Evolutionary conservation across 2,329 filamentous ascomycete genomes (phyloP).

Genomic region (Tetracladium maxilliforme): DNA sequence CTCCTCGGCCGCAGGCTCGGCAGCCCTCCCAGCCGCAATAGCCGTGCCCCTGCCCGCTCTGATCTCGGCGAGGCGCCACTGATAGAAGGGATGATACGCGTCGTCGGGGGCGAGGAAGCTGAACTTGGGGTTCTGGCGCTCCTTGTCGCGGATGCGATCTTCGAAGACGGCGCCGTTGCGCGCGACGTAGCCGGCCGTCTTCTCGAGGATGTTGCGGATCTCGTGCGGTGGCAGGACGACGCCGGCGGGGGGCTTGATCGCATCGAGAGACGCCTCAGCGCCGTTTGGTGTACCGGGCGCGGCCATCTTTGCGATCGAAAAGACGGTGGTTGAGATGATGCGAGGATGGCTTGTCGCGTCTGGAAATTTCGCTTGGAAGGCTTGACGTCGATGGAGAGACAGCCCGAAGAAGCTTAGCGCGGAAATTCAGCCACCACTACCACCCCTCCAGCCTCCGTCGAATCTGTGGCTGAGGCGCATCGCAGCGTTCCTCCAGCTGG

Average conservation of each 20-base stretch:
- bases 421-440: too few species aligned
- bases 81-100: slow-evolving; percentile 76
- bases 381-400: too few species aligned
- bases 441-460: too few species aligned
- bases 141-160: slow-evolving; percentile 71
- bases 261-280: too few species aligned
- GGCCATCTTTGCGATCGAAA: too few species aligned
- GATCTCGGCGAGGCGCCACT: slow-evolving; percentile 82
- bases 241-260: slow-evolving; percentile 65
- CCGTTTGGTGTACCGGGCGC: too few species aligned
- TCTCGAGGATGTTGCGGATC: slow-evolving; percentile 76
- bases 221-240: slow-evolving; percentile 74
- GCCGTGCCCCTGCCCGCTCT: slow-evolving; percentile 68
- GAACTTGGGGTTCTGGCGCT: slow-evolving; percentile 76
- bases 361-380: too few species aligned
- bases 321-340: too few species aligned
- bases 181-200: slow-evolving; percentile 84
- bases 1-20: slow-evolving; percentile 41
- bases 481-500: too few species aligned
- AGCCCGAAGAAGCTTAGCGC: too few species aligned
- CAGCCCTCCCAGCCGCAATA: slow-evolving; percentile 60
- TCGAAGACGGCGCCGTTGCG: slow-evolving; percentile 48
- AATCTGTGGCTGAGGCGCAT: too few species aligned
- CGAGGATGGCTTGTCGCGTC: too few species aligned
- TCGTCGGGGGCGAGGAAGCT: slow-evolving; percentile 71